Percentiles rank a stretch among this genome's conserved stretches.
Conservation (phyloP, 805 yeast species). For the Candida ovalis region DNA sequence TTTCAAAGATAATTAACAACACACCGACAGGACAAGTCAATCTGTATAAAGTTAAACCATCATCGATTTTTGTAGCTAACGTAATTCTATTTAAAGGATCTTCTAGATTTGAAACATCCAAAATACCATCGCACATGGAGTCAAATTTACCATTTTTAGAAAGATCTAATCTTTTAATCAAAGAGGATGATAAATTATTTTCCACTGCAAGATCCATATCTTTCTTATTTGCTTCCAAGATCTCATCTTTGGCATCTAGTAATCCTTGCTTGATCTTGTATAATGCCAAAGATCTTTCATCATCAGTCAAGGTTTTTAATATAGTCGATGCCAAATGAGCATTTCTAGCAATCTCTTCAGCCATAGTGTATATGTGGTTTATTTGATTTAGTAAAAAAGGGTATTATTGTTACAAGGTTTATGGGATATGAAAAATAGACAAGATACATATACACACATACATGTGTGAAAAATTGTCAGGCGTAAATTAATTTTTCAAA, state of each 20-base stretch:
- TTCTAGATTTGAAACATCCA: slow-evolving; percentile 82
- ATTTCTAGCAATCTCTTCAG: slow-evolving; percentile 72
- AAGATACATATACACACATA: background rate
- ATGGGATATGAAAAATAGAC: no score
- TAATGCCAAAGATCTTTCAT: slow-evolving; percentile 69
- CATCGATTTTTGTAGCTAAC: slow-evolving; percentile 81
- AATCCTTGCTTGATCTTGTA: slow-evolving; percentile 70
- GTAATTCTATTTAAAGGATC: slow-evolving; percentile 93
- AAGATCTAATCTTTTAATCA: slow-evolving; percentile 82
- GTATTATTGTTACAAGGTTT: no score
- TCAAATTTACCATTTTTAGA: slow-evolving; percentile 83
- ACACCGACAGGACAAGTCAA: slow-evolving; percentile 95
- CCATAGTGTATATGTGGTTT: slow-evolving; percentile 38
- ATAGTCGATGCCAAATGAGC: slow-evolving; percentile 84
- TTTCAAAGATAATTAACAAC: slow-evolving; percentile 85
- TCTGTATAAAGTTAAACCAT: slow-evolving; percentile 77
- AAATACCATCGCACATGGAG: slow-evolving; percentile 88
- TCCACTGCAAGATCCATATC: slow-evolving; percentile 71
- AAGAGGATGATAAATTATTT: slow-evolving; percentile 61
- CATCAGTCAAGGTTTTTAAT: slow-evolving; percentile 72
- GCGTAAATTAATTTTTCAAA: background rate
- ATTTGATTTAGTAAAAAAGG: no score
- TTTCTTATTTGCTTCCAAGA: slow-evolving; percentile 65
- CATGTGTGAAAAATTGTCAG: background rate
- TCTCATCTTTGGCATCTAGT: slow-evolving; percentile 50